These are phyloP conservation scores for Orbilia ellipsospora DNA, from an alignment of 2,329 filamentous ascomycete genomes.

Conservation along the genomic window DNA sequence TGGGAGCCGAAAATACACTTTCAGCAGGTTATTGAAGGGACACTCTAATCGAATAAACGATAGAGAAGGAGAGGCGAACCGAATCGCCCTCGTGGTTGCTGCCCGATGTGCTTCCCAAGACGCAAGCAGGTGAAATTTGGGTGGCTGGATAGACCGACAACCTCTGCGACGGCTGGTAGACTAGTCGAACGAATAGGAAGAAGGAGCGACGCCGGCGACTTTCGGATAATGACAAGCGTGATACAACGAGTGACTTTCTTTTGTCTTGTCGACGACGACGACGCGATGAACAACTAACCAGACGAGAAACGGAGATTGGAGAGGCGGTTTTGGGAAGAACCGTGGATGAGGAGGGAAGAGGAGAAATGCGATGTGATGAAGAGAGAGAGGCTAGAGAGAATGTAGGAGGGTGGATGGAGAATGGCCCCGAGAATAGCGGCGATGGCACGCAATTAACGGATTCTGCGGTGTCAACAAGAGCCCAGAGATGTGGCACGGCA, in stretches of 20 bases:
- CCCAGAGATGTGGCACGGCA: background rate
- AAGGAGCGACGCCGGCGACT: slow-evolving; percentile 20
- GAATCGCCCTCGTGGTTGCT: slow-evolving; percentile 31
- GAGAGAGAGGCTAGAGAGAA: slow-evolving; percentile 29
- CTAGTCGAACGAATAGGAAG: slow-evolving; percentile 19
- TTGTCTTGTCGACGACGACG: slow-evolving; percentile 7
- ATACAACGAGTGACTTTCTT: slow-evolving; percentile 25
- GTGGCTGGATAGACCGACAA: slow-evolving; percentile 11
- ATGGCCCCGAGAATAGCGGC: slow-evolving; percentile 34
- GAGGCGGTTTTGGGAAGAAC: background rate
- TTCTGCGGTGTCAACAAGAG: slow-evolving; percentile 43
- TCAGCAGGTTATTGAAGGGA: slow-evolving; percentile 1
- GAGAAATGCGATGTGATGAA: slow-evolving; percentile 14
- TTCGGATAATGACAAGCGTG: slow-evolving; percentile 10
- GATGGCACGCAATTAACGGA: slow-evolving; percentile 54
- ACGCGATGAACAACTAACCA: background rate
- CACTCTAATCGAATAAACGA: slow-evolving; percentile 27
- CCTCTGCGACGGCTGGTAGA: slow-evolving; percentile 15
- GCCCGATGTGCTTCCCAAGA: background rate
- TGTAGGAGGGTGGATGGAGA: slow-evolving; percentile 10
- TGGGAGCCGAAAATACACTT: background rate
- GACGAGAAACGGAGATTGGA: background rate
- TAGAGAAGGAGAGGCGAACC: slow-evolving; percentile 38
- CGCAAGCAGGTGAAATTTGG: slow-evolving; percentile 5
- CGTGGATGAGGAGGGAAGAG: slow-evolving; percentile 11